phyloP scores from a whole-genome alignment of 805 yeast species.

The Yarrowia sp. region DNA sequence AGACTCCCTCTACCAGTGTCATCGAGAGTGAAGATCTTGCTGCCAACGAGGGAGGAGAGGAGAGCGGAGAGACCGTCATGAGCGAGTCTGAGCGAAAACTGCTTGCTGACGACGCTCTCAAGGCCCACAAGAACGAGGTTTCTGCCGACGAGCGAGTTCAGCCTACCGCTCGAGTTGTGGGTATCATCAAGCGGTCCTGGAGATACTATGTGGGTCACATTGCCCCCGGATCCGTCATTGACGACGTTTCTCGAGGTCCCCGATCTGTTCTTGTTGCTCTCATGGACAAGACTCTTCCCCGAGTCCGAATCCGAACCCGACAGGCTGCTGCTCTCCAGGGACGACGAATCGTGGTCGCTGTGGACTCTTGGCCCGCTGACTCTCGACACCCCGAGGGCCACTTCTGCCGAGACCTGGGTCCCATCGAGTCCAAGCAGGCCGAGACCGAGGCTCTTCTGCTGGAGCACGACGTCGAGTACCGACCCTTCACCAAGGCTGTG shows the following conservation, averaged over 20 bases:
- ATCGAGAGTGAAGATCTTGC: conserved; percentile 73
- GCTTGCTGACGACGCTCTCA: conserved; percentile 77
- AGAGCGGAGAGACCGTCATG: conserved; percentile 54
- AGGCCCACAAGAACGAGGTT: conserved; percentile 51
- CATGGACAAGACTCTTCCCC: conserved; percentile 89
- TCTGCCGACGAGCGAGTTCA: conserved; percentile 60
- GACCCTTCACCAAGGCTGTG: conserved; percentile 93
- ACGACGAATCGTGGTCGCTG: conserved; percentile 87
- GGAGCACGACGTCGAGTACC: conserved; percentile 95
- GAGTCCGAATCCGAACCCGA: conserved; percentile 84
- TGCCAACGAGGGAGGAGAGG: conserved; percentile 57
- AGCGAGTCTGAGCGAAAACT: conserved; percentile 74
- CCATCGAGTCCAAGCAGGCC: conserved; percentile 87
- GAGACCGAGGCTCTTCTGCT: conserved; percentile 93
- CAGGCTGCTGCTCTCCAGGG: conserved; percentile 83
- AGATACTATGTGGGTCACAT: conserved; percentile 94
- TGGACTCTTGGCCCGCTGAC: conserved; percentile 88
- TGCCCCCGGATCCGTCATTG: conserved; percentile 71
- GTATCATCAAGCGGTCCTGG: conserved; percentile 90
- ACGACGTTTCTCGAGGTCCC: conserved; percentile 65
- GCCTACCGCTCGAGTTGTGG: conserved; percentile 95
- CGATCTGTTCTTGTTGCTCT: conserved; percentile 82
- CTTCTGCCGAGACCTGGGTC: conserved; percentile 88
- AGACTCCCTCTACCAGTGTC: conserved; percentile 78
- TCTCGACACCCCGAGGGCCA: conserved; percentile 94